Conservation (phyloP, 768 basidiomycete genomes). For the Vishniacozyma victoriae region DNA sequence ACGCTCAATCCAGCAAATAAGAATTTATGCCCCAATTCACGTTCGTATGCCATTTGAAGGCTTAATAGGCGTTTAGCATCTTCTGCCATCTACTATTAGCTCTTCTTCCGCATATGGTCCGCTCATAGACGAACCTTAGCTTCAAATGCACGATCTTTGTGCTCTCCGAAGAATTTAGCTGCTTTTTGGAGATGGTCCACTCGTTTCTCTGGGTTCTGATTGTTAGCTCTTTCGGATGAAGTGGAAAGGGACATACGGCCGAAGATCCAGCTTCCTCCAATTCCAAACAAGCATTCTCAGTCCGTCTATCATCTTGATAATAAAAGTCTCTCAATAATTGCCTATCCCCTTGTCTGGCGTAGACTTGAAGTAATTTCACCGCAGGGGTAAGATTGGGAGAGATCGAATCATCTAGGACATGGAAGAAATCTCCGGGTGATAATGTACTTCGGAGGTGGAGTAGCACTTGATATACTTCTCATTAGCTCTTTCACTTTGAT, state of each 20-base stretch:
- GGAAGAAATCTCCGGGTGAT: slow-evolving; percentile 86
- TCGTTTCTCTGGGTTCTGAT: slow-evolving; percentile 66
- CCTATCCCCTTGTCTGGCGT: slow-evolving; percentile 80
- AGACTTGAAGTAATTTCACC: slow-evolving; percentile 74
- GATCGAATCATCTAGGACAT: slow-evolving; percentile 77
- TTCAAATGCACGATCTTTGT: slow-evolving; percentile 85
- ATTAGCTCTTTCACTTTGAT: neutral
- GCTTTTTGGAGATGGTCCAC: slow-evolving; percentile 70
- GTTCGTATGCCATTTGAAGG: slow-evolving; percentile 80
- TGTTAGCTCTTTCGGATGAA: neutral
- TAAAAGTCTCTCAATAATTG: slow-evolving; percentile 94
- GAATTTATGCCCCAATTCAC: slow-evolving; percentile 71
- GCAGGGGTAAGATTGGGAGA: slow-evolving; percentile 69
- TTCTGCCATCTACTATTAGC: slow-evolving; percentile 70
- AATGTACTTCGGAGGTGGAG: slow-evolving; percentile 77
- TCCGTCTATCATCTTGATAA: slow-evolving; percentile 91
- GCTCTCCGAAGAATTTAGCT: slow-evolving; percentile 89
- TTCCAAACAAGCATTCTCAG: slow-evolving; percentile 84
- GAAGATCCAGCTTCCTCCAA: slow-evolving; percentile 72
- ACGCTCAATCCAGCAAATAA: slow-evolving; percentile 75
- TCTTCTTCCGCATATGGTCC: neutral
- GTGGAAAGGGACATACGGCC: slow-evolving; percentile 51
- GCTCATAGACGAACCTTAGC: slow-evolving; percentile 60
- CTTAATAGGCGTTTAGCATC: slow-evolving; percentile 68
- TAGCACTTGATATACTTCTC: slow-evolving; percentile 88